Conservation (phyloP, 805 yeast species). For the Metschnikowia kunwiensis region DNA sequence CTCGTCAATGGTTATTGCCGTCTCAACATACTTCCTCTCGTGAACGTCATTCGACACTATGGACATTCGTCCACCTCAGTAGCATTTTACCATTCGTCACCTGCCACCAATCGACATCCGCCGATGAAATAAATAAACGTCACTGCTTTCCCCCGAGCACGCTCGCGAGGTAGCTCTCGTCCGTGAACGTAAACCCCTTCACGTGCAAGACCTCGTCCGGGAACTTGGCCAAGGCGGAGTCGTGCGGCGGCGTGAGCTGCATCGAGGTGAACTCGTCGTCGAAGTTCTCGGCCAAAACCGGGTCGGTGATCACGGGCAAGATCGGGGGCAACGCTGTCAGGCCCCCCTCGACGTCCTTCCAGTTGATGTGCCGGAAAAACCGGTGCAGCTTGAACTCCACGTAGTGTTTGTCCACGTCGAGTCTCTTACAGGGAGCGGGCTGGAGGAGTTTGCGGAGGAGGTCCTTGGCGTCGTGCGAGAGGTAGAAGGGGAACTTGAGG, state of each 20-base stretch:
- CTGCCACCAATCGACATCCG: no score
- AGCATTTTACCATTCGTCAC: no score
- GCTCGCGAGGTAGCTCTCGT: conserved; percentile 32
- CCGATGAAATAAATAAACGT: no score
- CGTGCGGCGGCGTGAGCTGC: conserved; percentile 40
- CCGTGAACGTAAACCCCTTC: conserved; percentile 41
- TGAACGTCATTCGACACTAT: no score
- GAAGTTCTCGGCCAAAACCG: conserved; percentile 80
- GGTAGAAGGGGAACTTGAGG: conserved; percentile 66
- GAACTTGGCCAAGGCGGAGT: neutral
- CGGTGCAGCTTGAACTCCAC: conserved; percentile 56
- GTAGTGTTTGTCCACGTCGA: conserved; percentile 51
- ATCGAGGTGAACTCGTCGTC: conserved; percentile 74
- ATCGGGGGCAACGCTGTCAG: conserved; percentile 65
- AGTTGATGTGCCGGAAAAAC: conserved; percentile 73
- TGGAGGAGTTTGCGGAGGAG: conserved; percentile 60
- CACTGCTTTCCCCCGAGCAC: conserved; percentile 4
- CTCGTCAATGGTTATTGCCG: no score
- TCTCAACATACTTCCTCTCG: no score
- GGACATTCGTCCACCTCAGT: no score
- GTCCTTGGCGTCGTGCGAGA: conserved; percentile 79
- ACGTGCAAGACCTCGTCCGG: conserved; percentile 36
- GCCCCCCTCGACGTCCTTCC: conserved; percentile 56
- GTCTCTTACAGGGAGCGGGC: conserved; percentile 65
- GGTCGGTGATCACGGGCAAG: conserved; percentile 77